phyloP scores from a whole-genome alignment of 75 land plant genomes.

The Ceratopteris richardii region DNA sequence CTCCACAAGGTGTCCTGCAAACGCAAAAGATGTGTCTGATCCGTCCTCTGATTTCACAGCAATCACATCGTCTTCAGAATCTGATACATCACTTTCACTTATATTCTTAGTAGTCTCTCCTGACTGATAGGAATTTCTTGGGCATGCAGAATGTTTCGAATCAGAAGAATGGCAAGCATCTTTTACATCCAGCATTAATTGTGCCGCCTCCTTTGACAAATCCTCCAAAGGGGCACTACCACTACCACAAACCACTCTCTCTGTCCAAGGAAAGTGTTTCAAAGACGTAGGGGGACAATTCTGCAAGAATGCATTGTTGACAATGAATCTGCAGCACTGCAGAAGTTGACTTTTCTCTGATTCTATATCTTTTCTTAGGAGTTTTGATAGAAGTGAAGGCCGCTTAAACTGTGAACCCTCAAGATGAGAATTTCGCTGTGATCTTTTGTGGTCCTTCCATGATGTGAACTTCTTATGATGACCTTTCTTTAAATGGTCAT shows the following conservation, averaged over 20 bases:
- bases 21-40: too few relatives aligned
- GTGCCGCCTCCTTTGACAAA: neutral
- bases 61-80: too few relatives aligned
- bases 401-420: neutral
- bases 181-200: too few relatives aligned
- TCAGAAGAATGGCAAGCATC: neutral
- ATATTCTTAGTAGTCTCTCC: neutral
- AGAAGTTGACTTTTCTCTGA: constrained; percentile 62
- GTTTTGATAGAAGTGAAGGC: constrained; percentile 71
- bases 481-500: neutral
- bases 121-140: neutral
- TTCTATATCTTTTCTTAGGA: constrained; percentile 50
- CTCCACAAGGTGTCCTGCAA: too few relatives aligned
- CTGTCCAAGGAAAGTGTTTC: constrained; percentile 15
- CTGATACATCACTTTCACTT: too few relatives aligned
- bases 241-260: neutral
- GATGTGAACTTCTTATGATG: constrained; percentile 1
- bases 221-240: neutral
- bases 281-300: constrained; percentile 44
- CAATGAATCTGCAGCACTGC: constrained; percentile 85
- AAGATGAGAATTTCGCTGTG: neutral
- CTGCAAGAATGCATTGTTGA: constrained; percentile 63
- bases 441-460: neutral
- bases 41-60: too few relatives aligned
- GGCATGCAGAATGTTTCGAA: neutral